Evolutionary conservation across 345 rosid genomes (phyloP), one percentile per base, ranked within the genome.

Genomic region (Camelina laxa): DNA sequence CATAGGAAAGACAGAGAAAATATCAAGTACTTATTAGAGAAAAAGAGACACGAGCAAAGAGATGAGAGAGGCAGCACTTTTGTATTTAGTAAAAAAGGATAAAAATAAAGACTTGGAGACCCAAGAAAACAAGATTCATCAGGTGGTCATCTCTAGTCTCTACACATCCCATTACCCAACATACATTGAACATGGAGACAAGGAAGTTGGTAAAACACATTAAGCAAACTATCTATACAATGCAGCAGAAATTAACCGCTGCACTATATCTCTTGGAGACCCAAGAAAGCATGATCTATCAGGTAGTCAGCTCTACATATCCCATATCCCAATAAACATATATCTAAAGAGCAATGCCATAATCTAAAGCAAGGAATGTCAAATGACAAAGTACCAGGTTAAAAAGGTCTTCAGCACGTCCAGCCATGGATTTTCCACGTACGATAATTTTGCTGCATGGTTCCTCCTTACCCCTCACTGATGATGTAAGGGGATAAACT

Each of bases 341-440:
- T 41, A 51, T 38, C 42, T 38, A 62, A 9, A 20, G 70, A 39
- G 53, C 60, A 47, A 17, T 54, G 70, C 35, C 6, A 73, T 17
- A 27, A 8, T 55, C 27, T 38, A 12, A 17, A 24, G 50, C 39
- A 15, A 66, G 14, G 33, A 27, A 38, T 50, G 7, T 65, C 16
- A 67, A 33, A 56, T 55, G 31, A 59, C 8, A 20, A 77, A 66
- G 10, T 87, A 95, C 98, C 94, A 95, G 87, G 83, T 88, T 82
- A 71, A 90, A 95, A 31, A 92, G 87, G 84, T 95, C 99, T 2
- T 90, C 98, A 16, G 94, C 88, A 10, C 87, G 84, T 64, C 87
- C 99, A 67, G 91, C 90, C 99, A 95, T 95, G 42, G 99, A 87
- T 82, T 95, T 95, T 74, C 99, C 99, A 72, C 94, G 91, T 48